Evolutionary conservation across 148 eudicot species (phyloP), one percentile per base, ranked within the genome.

Genomic region (Persicaria tinctoria): DNA sequence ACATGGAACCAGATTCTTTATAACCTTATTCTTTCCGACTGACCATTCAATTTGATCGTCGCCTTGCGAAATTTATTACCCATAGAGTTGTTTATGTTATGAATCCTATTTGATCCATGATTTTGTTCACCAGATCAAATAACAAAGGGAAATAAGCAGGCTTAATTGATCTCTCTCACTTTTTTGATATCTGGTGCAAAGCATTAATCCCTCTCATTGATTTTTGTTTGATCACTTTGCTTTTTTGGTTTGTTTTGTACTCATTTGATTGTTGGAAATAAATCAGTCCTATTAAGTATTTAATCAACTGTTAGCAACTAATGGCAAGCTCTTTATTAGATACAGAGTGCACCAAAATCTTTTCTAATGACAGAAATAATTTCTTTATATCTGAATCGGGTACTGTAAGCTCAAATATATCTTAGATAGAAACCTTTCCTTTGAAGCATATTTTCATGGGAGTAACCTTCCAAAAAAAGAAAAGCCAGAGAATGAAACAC

Each of bases 1-100:
- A 84, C 91, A 55, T 96, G 99, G 99, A 96, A 96, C 76, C 91
- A 90, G 51, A 84, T 95, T 71, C 89, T 94, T 76, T 89, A 90
- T 78, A 86, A 79, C 71, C 79, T 84, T 69, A 72, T 90, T 78
- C 75, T 87, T 81, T 74, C 4, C 63, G 68, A 81, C 11, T 51
- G 18, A 66, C 44, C 70, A 66, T 66, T 14, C 12, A 44, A 66
- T 66, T 66, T 41, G n/a, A 32, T 38, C 12, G 69, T 63, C 3
- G 38, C 12, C 0, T 57, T 23, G 16, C 46, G 5, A 9, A 62
- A 10, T 62, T 27, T 32, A 62, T 5, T 57, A 57, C 64, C 9
- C 8, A 10, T 9, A 1, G 1, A 32, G 45, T 10, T 62, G 27
- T 1, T 63, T 45, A 13, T 4, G 38, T 32, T 14, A 63, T 8